These are phyloP conservation scores for Meredithiella fracta DNA, from an alignment of 2,329 filamentous ascomycete species.

Conservation along the genomic window DNA sequence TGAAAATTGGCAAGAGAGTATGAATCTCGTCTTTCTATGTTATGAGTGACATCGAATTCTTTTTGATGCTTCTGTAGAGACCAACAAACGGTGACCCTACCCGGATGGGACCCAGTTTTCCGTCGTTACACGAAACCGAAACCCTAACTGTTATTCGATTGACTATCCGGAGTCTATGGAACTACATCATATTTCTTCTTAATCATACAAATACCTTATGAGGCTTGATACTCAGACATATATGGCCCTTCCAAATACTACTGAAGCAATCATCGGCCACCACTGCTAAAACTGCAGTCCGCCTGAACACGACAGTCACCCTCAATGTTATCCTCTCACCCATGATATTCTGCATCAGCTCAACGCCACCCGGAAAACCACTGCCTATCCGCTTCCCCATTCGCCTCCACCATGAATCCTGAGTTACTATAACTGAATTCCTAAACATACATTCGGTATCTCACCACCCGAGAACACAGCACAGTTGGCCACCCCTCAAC, in stretches of 20 bases:
- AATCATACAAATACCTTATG: too few relatives aligned
- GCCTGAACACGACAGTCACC: not conserved
- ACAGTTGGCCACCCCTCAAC: too few relatives aligned
- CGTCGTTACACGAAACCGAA: not conserved
- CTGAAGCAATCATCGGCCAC: not conserved
- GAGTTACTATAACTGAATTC: too few relatives aligned
- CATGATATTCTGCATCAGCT: not conserved
- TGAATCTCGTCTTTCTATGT: not conserved
- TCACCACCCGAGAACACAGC: too few relatives aligned
- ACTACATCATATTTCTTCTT: not conserved
- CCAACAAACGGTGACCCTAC: not conserved
- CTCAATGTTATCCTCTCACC: not conserved
- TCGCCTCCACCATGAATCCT: too few relatives aligned
- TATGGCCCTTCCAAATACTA: not conserved
- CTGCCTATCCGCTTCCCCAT: too few relatives aligned
- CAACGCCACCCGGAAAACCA: not conserved
- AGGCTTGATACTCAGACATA: too few relatives aligned
- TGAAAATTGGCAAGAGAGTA: not conserved
- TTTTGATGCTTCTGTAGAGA: not conserved
- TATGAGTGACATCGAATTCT: too few relatives aligned
- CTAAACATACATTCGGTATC: too few relatives aligned
- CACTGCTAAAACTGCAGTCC: not conserved
- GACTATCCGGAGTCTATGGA: not conserved
- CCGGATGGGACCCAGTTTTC: not conserved
- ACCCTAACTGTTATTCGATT: not conserved